phyloP scores from a whole-genome alignment of 2,329 filamentous ascomycete species.

The Venturia effusa region DNA sequence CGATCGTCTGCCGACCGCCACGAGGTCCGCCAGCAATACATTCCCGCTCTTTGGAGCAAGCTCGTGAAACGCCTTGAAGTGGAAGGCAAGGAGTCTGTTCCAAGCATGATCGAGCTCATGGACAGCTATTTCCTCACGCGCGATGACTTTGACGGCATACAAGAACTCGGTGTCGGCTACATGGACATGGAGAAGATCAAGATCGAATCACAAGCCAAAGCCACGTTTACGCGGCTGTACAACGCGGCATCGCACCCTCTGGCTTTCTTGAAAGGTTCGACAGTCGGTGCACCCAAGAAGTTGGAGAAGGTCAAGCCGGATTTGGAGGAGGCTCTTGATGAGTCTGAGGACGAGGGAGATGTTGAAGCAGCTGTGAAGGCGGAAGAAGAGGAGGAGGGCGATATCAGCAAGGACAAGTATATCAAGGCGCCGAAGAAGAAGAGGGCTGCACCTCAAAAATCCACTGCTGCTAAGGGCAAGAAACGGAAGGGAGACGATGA shows the following conservation, averaged over 20 bases:
- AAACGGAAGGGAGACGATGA: conserved; percentile 26
- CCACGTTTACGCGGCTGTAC: conserved; percentile 82
- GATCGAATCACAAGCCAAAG: conserved; percentile 76
- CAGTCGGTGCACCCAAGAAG: conserved; percentile 59
- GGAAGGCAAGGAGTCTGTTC: conserved; percentile 73
- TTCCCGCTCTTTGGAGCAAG: conserved; percentile 77
- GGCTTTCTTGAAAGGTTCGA: conserved; percentile 91
- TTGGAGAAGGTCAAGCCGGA: conserved; percentile 69
- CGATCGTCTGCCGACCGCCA: conserved; percentile 82
- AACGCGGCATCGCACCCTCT: conserved; percentile 79
- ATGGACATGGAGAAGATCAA: conserved; percentile 66
- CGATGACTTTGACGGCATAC: conserved; percentile 87
- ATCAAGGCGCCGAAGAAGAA: conserved; percentile 84
- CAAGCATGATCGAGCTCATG: conserved; percentile 86
- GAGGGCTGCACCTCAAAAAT: conserved; percentile 33
- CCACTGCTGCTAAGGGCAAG: conserved; percentile 35
- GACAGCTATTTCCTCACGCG: conserved; percentile 92
- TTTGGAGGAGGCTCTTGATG: conserved; percentile 90
- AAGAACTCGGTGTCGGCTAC: conserved; percentile 80
- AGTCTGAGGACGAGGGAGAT: conserved; percentile 56
- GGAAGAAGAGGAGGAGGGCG: conserved; percentile 61
- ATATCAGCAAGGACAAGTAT: conserved; percentile 90
- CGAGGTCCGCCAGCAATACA: conserved; percentile 87
- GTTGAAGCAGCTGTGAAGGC: conserved; percentile 58
- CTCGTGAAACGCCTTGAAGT: conserved; percentile 62